Percentiles rank a stretch among this genome's conserved stretches.
Conservation (phyloP, 371 early-diverging fungal genomes). For the Apophysomyces variabilis region DNA sequence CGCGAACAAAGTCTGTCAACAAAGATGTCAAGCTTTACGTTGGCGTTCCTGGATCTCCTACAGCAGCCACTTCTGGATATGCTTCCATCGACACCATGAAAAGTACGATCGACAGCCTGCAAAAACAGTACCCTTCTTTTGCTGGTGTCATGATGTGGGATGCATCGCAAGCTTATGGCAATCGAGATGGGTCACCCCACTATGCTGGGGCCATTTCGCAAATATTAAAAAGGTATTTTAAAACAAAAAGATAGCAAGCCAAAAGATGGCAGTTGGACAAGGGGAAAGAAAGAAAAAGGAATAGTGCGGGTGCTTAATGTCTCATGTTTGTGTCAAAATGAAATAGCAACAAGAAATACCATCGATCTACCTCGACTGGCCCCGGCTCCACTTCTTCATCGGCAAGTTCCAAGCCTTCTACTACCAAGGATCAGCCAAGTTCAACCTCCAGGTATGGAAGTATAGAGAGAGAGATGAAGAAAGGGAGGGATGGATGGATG, state of each 20-base stretch:
- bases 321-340: neutral
- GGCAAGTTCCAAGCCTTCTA: neutral
- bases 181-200: constrained; percentile 21
- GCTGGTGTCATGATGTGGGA: constrained; percentile 32
- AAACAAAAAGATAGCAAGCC: neutral
- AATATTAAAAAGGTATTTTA: constrained; percentile 7
- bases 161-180: constrained; percentile 20
- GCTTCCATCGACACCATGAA: constrained; percentile 23
- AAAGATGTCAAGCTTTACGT: constrained; percentile 60
- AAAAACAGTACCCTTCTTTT: neutral
- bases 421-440: neutral
- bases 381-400: neutral
- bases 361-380: neutral
- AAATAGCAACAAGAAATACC: neutral
- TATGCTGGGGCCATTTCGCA: constrained; percentile 18
- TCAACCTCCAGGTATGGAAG: neutral
- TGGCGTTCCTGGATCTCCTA: constrained; percentile 61
- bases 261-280: neutral
- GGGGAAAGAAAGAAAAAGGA: too few species aligned
- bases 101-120: neutral
- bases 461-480: neutral
- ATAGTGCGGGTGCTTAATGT: neutral
- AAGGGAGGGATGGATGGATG: too few species aligned
- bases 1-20: constrained; percentile 55
- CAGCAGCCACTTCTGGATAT: constrained; percentile 39